Evolutionary conservation across 164 flowering plant genomes (phyloP), one percentile per base, ranked within the genome.

Genomic region (Dillenia suffruticosa): DNA sequence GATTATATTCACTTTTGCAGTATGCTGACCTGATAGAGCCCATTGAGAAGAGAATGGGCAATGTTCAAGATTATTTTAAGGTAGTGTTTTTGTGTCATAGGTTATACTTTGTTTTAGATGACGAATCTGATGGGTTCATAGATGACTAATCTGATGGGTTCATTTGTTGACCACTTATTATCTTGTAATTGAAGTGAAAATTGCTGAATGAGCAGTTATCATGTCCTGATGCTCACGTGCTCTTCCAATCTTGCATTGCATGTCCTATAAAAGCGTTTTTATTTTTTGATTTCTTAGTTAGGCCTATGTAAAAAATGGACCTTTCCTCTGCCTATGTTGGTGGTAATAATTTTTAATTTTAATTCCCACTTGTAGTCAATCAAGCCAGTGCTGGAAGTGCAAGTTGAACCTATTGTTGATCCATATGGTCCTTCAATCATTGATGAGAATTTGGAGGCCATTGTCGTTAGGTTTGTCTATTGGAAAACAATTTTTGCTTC

Each of bases 381-480:
- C 58, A 89, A 91, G 70, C 94, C 96, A 15, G 85, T 73, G 70
- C 77, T 94, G 65, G 53, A 32, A 12, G 92, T 92, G 68, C 81
- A 86, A 72, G 85, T 75, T 63, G 97, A 86, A 70, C 97, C 96
- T n/a, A 88, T 91, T 15, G 70, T 64, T 6, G 96, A 94, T 69
- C 96, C 97, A 7, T 94, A 89, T 67, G 99, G 99, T 22, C 97
- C 97, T 56, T 94, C 97, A 22, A 87, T 94, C n/a, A 66, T 79
- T 50, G 96, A 94, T 74, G 90, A 84, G 60, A 73, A 82, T 67
- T 81, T 94, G 84, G 96, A 94, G 66, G 97, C 99, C 44, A 86
- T 94, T 54, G 76, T 92, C 69, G 99, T 94, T 75, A 94, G 98
- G 96, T 93, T 22, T 46, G 67, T 72, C 8, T 32, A 51, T 14